A percentile compares a stretch with the other conserved stretches of the same genome.
Conservation (phyloP, 2,329 filamentous ascomycete genomes). For the Fusarium chuoi region DNA sequence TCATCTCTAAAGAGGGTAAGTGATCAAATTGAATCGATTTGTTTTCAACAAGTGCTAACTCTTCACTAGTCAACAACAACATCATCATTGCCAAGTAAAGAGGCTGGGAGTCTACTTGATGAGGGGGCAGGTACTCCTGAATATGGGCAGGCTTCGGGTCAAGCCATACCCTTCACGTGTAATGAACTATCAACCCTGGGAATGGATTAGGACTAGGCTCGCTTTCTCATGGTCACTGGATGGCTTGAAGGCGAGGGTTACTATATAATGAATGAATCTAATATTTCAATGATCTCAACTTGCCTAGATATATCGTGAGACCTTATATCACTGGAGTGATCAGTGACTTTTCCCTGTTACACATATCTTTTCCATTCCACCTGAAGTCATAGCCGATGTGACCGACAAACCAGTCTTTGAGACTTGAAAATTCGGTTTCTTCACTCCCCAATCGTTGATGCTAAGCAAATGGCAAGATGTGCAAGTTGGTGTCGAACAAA, state of each 20-base stretch:
- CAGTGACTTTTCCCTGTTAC: not conserved
- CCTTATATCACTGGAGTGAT: not conserved
- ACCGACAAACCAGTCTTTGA: not conserved
- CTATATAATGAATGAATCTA: not conserved
- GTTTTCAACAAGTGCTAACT: not conserved
- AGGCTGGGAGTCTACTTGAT: not conserved
- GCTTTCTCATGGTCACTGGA: constrained; percentile 5
- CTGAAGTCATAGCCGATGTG: constrained; percentile 13
- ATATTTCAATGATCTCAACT: not conserved
- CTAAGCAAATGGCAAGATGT: too few relatives aligned
- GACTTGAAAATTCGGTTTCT: constrained; percentile 28
- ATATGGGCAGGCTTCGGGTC: constrained; percentile 8
- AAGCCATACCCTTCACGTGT: constrained; percentile 15
- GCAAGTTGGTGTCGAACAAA: not conserved
- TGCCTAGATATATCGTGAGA: not conserved
- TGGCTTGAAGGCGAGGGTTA: not conserved
- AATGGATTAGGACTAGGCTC: not conserved
- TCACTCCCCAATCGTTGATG: constrained; percentile 14
- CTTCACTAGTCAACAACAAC: constrained; percentile 11
- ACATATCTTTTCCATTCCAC: not conserved
- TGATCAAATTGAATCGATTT: not conserved
- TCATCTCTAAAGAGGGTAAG: constrained; percentile 43
- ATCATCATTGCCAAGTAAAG: constrained; percentile 5
- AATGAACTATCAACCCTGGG: not conserved
- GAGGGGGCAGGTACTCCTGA: constrained; percentile 31